Evolutionary conservation across 2,329 filamentous ascomycete genomes (phyloP).

Genomic region (Fonsecaea pedrosoi): DNA sequence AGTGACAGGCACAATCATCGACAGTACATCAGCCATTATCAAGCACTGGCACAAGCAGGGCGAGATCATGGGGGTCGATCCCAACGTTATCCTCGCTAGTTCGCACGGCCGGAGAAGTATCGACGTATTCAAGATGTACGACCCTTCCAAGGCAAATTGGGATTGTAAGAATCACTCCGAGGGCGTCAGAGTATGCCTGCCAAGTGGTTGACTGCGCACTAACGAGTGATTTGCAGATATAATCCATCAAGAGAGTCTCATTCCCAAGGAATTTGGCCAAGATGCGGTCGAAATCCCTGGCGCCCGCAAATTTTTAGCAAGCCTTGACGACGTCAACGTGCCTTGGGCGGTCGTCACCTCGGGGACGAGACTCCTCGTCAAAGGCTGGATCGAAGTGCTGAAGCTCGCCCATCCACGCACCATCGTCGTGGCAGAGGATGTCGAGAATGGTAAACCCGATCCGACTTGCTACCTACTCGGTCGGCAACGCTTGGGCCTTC

Average conservation of each 20-base stretch:
- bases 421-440: constrained; percentile 77
- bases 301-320: constrained; percentile 71
- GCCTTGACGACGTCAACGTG: constrained; percentile 66
- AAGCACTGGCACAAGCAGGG: constrained; percentile 70
- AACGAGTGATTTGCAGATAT: constrained; percentile 65
- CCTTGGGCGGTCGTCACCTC: constrained; percentile 87
- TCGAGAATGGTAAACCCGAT: constrained; percentile 77
- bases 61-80: constrained; percentile 80
- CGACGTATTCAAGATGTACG: constrained; percentile 79
- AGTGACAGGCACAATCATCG: constrained; percentile 51
- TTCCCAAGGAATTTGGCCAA: constrained; percentile 76
- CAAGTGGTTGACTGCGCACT: background rate
- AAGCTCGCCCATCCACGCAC: constrained; percentile 69
- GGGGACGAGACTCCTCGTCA: constrained; percentile 69
- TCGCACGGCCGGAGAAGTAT: constrained; percentile 91
- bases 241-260: constrained; percentile 74
- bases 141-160: constrained; percentile 87
- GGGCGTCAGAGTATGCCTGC: background rate
- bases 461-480: constrained; percentile 76
- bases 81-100: constrained; percentile 83
- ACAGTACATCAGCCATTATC: constrained; percentile 62
- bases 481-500: constrained; percentile 63
- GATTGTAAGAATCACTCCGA: constrained; percentile 69
- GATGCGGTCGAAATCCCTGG: constrained; percentile 88
- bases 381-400: constrained; percentile 74